Evolutionary conservation across 2,329 filamentous ascomycete genomes (phyloP).

Genomic region (Claviceps sp.): DNA sequence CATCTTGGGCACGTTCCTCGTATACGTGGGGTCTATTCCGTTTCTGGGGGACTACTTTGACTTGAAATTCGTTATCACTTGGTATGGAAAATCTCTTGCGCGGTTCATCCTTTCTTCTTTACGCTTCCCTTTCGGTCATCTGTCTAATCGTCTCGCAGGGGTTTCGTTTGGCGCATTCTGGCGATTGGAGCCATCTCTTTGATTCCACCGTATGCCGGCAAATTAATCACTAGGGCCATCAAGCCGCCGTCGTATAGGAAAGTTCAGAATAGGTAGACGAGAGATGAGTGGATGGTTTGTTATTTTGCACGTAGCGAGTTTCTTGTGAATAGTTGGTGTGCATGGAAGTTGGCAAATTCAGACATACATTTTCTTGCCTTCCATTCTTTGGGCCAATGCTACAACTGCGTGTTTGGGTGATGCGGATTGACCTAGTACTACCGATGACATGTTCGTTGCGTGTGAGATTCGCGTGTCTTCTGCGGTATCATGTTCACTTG

Average conservation of each 20-base stretch:
- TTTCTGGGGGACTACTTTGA: constrained; percentile 88
- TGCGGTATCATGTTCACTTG: background rate
- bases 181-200: constrained; percentile 71
- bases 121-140: background rate
- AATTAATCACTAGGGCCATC: constrained; percentile 71
- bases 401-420: background rate
- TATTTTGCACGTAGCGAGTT: background rate
- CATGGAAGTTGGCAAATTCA: background rate
- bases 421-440: background rate
- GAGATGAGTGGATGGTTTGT: constrained; percentile 2
- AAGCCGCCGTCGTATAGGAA: constrained; percentile 92
- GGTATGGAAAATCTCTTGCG: constrained; percentile 29
- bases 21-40: constrained; percentile 74
- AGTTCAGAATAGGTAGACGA: constrained; percentile 53
- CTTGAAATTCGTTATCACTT: constrained; percentile 59
- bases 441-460: background rate
- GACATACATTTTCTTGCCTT: background rate
- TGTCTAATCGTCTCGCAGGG: constrained; percentile 32
- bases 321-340: background rate
- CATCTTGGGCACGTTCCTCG: constrained; percentile 65
- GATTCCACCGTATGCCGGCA: constrained; percentile 75
- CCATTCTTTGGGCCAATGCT: background rate
- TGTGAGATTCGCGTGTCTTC: background rate
- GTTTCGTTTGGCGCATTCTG: constrained; percentile 76
- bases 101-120: background rate